phyloP scores from a whole-genome alignment of 805 yeast species.

The Wickerhamiella alocasiicola region DNA sequence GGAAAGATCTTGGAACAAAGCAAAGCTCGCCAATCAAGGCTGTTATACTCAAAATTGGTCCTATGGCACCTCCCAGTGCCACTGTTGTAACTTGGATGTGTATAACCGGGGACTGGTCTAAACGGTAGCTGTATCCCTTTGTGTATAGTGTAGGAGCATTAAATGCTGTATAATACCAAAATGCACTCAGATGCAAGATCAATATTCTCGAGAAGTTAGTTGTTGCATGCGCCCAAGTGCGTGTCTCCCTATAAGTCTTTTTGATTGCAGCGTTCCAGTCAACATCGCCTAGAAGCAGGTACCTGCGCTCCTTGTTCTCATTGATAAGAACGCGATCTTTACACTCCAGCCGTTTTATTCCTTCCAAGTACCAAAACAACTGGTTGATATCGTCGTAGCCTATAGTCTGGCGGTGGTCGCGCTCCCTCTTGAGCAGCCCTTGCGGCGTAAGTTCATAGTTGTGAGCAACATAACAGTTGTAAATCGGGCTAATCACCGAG shows the following conservation, averaged over 20 bases:
- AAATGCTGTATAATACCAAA: conserved; percentile 64
- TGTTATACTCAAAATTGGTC: conserved; percentile 42
- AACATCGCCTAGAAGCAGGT: conserved; percentile 39
- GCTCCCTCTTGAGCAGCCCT: conserved; percentile 36
- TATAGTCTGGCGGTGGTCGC: conserved; percentile 54
- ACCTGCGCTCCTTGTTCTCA: conserved; percentile 44
- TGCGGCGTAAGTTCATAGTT: conserved; percentile 37
- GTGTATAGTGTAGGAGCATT: conserved; percentile 62
- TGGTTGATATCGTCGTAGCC: conserved; percentile 91
- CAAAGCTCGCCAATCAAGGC: conserved; percentile 45
- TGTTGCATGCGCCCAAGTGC: conserved; percentile 66
- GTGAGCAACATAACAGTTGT: conserved; percentile 42
- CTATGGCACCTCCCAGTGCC: conserved; percentile 55
- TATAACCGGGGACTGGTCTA: conserved; percentile 48
- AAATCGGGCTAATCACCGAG: conserved; percentile 63
- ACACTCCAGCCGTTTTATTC: conserved; percentile 45
- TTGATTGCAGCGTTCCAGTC: conserved; percentile 56
- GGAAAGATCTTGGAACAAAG: conserved; percentile 62
- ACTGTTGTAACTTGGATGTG: conserved; percentile 45
- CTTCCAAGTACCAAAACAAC: conserved; percentile 68
- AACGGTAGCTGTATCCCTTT: conserved; percentile 37
- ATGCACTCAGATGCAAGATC: conserved; percentile 61
- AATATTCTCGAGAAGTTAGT: conserved; percentile 68
- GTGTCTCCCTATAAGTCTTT: conserved; percentile 62
- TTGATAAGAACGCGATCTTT: conserved; percentile 38